Evolutionary conservation across 495 filamentous ascomycete genomes (phyloP), one percentile per base, ranked within the genome.

Genomic region (Penicillium tannophilum): DNA sequence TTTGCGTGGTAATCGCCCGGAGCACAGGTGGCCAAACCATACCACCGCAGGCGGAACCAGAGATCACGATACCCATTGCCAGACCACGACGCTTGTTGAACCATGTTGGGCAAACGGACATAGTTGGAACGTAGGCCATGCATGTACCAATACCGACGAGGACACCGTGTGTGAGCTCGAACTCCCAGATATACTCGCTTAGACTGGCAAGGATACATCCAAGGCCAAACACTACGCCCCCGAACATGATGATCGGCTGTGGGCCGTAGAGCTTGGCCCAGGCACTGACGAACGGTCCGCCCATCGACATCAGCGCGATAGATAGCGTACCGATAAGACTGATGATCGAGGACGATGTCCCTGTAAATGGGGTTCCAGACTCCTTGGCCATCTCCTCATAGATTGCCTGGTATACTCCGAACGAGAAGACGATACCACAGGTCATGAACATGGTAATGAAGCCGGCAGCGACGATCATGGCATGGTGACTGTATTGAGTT

Each of bases 141-240:
- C 75, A 76, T 20, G 75, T 78, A 12, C 72, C 72, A 4, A 80
- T 56, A 0, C 84, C 84, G 2, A 78, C 70, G 2, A 88, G 70
- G 3, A 88, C 57, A 17, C 83, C 84, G 63, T 88, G 86, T 1
- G 79, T 78, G 9, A 89, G 74, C 59, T 83, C 76, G 63, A 88
- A 82, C 45, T 88, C 82, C 73, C 76, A 88, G 64, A 84, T 82
- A 36, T 74, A 59, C 39, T 68, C 75, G 61, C 83, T 85, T 1
- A 88, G 63, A 51, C 77, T 82, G 5, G 73, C 74, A 69, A 87
- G 78, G 74, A 88, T 84, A 20, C 66, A 72, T 9, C 71, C 69
- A 3, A 78, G 60, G 16, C 64, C 72, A 33, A 76, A 72, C 14
- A 79, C 59, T 33, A 73, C 50, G 24, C 70, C 75, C 28, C 75